phyloP scores from a whole-genome alignment of 2,329 filamentous ascomycete genomes.

The Exophiala spinifera region DNA sequence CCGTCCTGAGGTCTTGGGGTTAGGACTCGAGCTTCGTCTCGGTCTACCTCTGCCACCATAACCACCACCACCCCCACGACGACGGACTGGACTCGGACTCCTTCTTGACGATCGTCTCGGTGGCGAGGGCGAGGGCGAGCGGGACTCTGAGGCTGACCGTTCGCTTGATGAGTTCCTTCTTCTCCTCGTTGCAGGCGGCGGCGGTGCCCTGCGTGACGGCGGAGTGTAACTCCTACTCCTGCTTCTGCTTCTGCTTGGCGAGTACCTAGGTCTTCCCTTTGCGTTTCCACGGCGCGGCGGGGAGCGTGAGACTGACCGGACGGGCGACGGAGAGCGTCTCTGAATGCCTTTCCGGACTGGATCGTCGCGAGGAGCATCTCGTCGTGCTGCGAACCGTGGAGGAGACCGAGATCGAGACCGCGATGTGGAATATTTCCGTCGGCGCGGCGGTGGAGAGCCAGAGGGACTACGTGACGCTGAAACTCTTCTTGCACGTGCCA shows the following conservation, averaged over 20 bases:
- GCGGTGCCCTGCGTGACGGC: slow-evolving; percentile 1
- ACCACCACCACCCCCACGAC: neutral
- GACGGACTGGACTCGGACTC: slow-evolving; percentile 11
- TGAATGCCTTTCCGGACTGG: too few species aligned
- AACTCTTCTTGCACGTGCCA: neutral
- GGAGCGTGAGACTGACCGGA: slow-evolving; percentile 10
- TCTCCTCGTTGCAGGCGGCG: neutral
- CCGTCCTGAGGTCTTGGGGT: slow-evolving; percentile 3
- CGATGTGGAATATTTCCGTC: slow-evolving; percentile 6
- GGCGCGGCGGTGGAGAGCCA: slow-evolving; percentile 1
- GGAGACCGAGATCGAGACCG: slow-evolving; percentile 14
- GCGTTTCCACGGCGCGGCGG: slow-evolving; percentile 6
- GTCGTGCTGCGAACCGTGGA: slow-evolving; percentile 1
- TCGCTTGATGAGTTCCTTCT: neutral
- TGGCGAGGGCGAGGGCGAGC: slow-evolving; percentile 10
- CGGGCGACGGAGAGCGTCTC: too few species aligned
- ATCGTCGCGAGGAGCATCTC: too few species aligned
- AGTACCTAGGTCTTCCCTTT: neutral
- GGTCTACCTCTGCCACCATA: too few species aligned
- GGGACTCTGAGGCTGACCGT: slow-evolving; percentile 1
- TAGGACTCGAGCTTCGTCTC: neutral
- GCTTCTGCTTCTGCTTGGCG: neutral
- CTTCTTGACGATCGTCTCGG: neutral
- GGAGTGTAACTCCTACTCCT: slow-evolving; percentile 1
- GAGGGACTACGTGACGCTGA: slow-evolving; percentile 8